Evolutionary conservation across 2,329 filamentous ascomycete genomes (phyloP).

Genomic region (Alternaria novae-zelandiae): DNA sequence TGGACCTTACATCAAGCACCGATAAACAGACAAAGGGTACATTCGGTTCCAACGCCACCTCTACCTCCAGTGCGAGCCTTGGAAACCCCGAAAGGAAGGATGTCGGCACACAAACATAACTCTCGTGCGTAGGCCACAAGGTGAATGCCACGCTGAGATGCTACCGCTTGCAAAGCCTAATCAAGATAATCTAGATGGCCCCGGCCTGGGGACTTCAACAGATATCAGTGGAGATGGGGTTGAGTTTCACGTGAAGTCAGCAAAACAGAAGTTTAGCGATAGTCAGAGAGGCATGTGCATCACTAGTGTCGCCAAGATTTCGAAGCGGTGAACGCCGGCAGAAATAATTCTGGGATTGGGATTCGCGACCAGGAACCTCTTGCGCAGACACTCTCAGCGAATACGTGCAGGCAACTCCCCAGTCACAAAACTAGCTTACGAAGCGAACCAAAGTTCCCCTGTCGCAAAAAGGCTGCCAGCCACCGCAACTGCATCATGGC

Average conservation of each 20-base stretch:
- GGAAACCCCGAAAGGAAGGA: background rate
- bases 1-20: background rate
- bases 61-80: background rate
- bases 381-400: background rate
- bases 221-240: background rate
- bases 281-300: background rate
- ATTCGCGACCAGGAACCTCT: background rate
- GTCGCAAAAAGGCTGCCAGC: too few species aligned
- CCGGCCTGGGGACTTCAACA: background rate
- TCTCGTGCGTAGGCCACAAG: background rate
- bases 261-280: background rate
- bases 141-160: background rate
- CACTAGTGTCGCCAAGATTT: slow-evolving; percentile 13
- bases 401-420: background rate
- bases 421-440: background rate
- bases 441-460: background rate
- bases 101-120: background rate
- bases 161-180: background rate
- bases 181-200: background rate
- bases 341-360: slow-evolving; percentile 19
- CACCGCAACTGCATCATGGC: slow-evolving; percentile 24
- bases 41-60: background rate
- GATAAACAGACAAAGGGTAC: background rate
- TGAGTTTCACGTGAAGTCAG: background rate
- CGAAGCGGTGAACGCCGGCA: slow-evolving; percentile 14